Percentiles rank a stretch among this genome's conserved stretches.
Conservation (phyloP, 176 grass and related monocot genomes). For the Eremochloa ophiuroides region DNA sequence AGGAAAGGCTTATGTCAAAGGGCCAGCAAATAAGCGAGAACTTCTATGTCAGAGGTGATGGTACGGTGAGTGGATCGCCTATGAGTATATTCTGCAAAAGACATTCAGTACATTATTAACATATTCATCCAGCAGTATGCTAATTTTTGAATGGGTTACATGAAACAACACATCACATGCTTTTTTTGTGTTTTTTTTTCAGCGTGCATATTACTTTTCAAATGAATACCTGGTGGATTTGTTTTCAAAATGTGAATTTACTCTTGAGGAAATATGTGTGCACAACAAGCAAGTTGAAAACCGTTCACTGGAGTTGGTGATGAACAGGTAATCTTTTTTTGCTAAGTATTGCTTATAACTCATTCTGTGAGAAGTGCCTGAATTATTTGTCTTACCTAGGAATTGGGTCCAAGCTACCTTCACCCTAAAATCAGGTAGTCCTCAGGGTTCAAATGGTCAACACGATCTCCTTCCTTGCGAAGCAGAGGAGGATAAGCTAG, state of each 20-base stretch:
- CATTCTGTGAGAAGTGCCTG: neutral
- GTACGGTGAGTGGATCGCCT: conserved; percentile 55
- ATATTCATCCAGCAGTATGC: conserved; percentile 20
- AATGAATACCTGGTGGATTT: conserved; percentile 62
- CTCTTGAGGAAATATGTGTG: conserved; percentile 59
- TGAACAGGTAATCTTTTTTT: conserved; percentile 68
- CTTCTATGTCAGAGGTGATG: conserved; percentile 98
- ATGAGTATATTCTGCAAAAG: conserved; percentile 9
- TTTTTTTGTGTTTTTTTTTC: conserved; percentile 34
- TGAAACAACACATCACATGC: neutral
- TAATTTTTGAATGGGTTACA: conserved; percentile 31
- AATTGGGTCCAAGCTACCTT: conserved; percentile 95
- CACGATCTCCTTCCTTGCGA: conserved; percentile 25
- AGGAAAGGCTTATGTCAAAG: conserved; percentile 92
- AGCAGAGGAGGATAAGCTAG: conserved; percentile 26
- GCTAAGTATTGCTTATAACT: neutral
- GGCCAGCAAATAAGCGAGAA: conserved; percentile 93
- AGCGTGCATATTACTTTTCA: conserved; percentile 92
- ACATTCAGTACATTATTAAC: conserved; percentile 2
- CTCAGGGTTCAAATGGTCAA: conserved; percentile 12
- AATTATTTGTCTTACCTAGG: conserved; percentile 37
- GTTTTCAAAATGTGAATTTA: conserved; percentile 67
- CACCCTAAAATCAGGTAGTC: conserved; percentile 23
- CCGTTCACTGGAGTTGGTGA: conserved; percentile 78
- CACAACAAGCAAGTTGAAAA: conserved; percentile 95